Conservation (phyloP, 1,139 yeast species). For the Scheffersomyces parashehatae region DNA sequence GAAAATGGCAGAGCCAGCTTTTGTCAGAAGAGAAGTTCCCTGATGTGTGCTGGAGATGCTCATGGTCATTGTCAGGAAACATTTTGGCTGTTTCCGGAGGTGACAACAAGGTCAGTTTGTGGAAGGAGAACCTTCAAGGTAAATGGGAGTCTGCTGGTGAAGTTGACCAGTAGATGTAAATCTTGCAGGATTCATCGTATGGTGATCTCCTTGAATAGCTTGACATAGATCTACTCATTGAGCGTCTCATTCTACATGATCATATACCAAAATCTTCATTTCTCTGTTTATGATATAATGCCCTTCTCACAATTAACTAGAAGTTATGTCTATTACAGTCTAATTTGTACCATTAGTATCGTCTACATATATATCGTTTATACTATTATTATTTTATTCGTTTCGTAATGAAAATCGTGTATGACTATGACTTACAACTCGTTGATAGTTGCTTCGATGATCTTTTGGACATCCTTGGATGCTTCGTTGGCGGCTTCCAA, state of each 20-base stretch:
- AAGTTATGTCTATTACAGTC: no score
- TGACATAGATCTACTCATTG: no score
- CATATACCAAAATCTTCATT: no score
- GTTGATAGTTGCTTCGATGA: conserved; percentile 67
- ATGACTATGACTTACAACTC: conserved; percentile 23
- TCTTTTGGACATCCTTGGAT: conserved; percentile 71
- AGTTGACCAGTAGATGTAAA: conserved; percentile 63
- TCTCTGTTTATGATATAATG: no score
- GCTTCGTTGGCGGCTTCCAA: conserved; percentile 80
- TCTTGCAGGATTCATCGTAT: not conserved
- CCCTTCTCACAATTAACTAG: no score
- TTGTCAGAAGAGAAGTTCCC: conserved; percentile 84
- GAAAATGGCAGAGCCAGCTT: conserved; percentile 78
- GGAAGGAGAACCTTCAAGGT: conserved; percentile 94
- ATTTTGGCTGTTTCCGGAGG: conserved; percentile 95
- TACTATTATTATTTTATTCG: not conserved
- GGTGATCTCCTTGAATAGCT: no score
- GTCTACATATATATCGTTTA: not conserved
- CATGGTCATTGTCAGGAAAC: conserved; percentile 96
- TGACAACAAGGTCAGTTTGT: conserved; percentile 90
- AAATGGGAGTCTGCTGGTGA: conserved; percentile 97
- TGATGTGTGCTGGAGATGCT: conserved; percentile 97
- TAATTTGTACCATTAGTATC: no score
- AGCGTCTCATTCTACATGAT: no score
- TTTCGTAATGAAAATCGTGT: not conserved